Base-by-base conservation (phyloP, 2,329 filamentous ascomycete species). In the Cucurbitaria berberidis region DNA sequence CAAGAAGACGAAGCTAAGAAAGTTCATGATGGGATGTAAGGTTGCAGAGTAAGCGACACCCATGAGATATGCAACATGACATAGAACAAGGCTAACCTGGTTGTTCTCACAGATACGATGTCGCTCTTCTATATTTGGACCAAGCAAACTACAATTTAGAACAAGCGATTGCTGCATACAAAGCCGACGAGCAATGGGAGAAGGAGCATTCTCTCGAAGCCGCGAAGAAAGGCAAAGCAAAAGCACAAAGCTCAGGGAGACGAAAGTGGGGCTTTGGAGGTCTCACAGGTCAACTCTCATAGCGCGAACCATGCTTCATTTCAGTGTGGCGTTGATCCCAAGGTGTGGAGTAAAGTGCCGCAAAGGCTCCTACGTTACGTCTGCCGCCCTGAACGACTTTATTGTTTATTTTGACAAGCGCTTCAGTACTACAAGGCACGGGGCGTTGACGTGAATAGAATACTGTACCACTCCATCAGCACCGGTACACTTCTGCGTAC, bases 1-100 rank as follows among this genome's bases (percentile, higher is more conserved):
- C 44, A 82, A 86, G 57, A 93, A 90, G 75, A 81, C 78, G 16
- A 87, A 87, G 68, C 81, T 93, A 29, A 81, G 90, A 36, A 84
- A 88, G 56, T 93, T 88, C 80, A 93, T 93, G 90, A 86, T 91
- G 2, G 81, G 82, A 1, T 90, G 87, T 76, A 93, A 93, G 70
- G 88, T 90, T 24, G 78, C 84, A 21, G 88, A 93, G 79, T 93
- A 87, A 76, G 81, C 77, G 34, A 8, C n/a, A 21, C 45, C 44
- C n/a, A 34, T n/a, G 1, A n/a, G 9, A 35, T 34, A 42, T 21
- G 47, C 32, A 3, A 21, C 13, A n/a, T n/a, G 24, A 30, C 3
- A 35, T 9, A 19, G 41, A 35, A 36, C 50, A 34, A 58, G 48
- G 60, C 75, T 79, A 63, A 79, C 64, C 78, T 73, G 62, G 51